phyloP scores from a whole-genome alignment of 2,329 filamentous ascomycete genomes.

The Aureobasidium melanogenum region DNA sequence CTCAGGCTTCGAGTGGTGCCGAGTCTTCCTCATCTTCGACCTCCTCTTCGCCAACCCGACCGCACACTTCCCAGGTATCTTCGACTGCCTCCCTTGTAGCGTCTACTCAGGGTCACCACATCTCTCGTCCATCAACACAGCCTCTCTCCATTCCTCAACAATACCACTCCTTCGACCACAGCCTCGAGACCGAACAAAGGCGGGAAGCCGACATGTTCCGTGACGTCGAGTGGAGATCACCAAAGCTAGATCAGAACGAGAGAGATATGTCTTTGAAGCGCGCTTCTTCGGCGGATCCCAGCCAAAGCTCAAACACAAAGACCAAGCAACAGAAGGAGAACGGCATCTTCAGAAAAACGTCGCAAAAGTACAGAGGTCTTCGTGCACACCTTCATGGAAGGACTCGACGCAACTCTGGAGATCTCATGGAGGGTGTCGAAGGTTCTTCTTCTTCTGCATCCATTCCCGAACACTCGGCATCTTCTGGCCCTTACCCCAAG shows the following conservation, averaged over 20 bases:
- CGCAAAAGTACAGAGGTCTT: conserved; percentile 13
- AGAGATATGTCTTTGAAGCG: conserved; percentile 11
- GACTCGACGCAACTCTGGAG: conserved; percentile 9
- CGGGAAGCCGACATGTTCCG: conserved; percentile 9
- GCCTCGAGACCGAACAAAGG: background rate
- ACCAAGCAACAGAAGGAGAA: conserved; percentile 15
- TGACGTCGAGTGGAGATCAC: conserved; percentile 1
- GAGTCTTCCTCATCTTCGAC: conserved; percentile 6
- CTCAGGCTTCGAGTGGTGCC: background rate
- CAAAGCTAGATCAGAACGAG: background rate
- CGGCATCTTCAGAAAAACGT: conserved; percentile 15
- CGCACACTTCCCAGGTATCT: background rate
- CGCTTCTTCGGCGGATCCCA: conserved; percentile 12
- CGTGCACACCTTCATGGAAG: conserved; percentile 1
- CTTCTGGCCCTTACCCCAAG: conserved; percentile 9
- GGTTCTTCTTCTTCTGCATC: conserved; percentile 5
- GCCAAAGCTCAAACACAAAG: conserved; percentile 12
- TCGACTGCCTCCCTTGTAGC: background rate
- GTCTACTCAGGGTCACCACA: background rate
- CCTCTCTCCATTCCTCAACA: conserved; percentile 1
- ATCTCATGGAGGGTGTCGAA: conserved; percentile 16
- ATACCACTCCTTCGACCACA: background rate
- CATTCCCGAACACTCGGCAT: conserved; percentile 10
- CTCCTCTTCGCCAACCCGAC: background rate
- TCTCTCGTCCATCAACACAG: conserved; percentile 9